A percentile compares a stretch with the other conserved stretches of the same genome.
phyloP scores from a whole-genome alignment of 2,329 filamentous ascomycete species.

The Macrophomina tecta region DNA sequence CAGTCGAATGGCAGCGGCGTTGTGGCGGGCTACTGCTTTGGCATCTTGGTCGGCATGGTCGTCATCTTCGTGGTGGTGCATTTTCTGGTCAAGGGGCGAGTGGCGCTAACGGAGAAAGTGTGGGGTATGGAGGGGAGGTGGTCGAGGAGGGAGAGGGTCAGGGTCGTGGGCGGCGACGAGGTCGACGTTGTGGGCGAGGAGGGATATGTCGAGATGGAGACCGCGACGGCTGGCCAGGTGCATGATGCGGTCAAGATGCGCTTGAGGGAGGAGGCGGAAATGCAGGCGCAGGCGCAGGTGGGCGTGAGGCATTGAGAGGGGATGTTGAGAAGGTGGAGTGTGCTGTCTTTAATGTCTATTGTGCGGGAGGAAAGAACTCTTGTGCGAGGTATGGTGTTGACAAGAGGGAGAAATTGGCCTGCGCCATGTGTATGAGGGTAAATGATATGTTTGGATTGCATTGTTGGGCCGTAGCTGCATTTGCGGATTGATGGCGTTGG shows the following conservation, averaged over 20 bases:
- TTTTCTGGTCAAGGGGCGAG: constrained; percentile 46
- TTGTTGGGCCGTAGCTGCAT: background rate
- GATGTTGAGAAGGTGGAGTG: no score
- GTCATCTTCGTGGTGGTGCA: constrained; percentile 51
- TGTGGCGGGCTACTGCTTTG: constrained; percentile 69
- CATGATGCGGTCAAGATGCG: constrained; percentile 12
- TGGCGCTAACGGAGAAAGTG: constrained; percentile 53
- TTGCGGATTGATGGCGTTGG: background rate
- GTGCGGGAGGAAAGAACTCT: background rate
- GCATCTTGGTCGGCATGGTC: constrained; percentile 47
- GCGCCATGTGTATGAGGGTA: background rate
- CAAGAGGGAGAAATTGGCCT: background rate
- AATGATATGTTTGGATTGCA: no score
- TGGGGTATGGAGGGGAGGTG: constrained; percentile 49
- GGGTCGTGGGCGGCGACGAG: background rate
- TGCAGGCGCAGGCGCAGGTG: constrained; percentile 24
- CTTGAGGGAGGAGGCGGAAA: constrained; percentile 17
- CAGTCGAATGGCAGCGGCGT: constrained; percentile 54
- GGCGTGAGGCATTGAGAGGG: background rate
- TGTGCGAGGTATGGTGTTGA: background rate
- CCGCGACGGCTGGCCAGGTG: background rate
- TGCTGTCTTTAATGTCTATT: background rate
- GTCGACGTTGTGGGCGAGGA: background rate
- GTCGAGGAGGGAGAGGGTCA: constrained; percentile 22
- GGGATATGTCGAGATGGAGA: constrained; percentile 19